Base-by-base conservation (phyloP, 805 yeast genomes). In the Saccharomycopsis olivae region DNA sequence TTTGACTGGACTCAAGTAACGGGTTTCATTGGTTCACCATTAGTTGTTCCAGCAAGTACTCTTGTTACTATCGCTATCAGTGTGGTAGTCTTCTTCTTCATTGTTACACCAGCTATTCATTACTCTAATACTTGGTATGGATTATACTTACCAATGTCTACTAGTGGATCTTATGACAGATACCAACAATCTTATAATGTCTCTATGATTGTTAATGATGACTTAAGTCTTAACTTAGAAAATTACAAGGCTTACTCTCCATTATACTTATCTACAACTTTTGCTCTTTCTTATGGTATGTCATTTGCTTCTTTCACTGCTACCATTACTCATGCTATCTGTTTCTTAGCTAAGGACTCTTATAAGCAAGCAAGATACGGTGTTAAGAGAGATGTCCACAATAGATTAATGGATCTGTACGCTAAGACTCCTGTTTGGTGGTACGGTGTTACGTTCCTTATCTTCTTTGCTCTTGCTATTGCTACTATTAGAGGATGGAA, bases 241-340 rank as follows among this genome's bases (percentile, higher is more conserved):
- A 43, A 46, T 50, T 75, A 74, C 53, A 57, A 68, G 48, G 57
- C 54, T 9, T 75, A 75, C 53, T 73, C 80, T 1, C 80, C 81
- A 10, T 59, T 73, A 29, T 73, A 65, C 54, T 66, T 74, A n/a
- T n/a, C n/a, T n/a, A n/a, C n/a, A n/a, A n/a, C n/a, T n/a, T 33
- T 33, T 33, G 19, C 59, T 43, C 36, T n/a, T 46, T 49, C 15
- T 61, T 66, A 38, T 68, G 66, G 41, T 4, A 58, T n/a, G n/a
- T n/a, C n/a, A n/a, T n/a, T n/a, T n/a, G n/a, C n/a, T n/a, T 68
- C 84, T 4, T 69, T 78, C 39, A 62, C 74, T 18, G 73, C 83
- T 3, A 71, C 77, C 4, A 59, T 80, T 39, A 64, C 68, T 10
- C 81, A 78, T 53, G 68, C 76, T 16, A 57, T 56, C 10, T 59